phyloP scores from a whole-genome alignment of 257 asterid species.

The Solanum chmielewskii region DNA sequence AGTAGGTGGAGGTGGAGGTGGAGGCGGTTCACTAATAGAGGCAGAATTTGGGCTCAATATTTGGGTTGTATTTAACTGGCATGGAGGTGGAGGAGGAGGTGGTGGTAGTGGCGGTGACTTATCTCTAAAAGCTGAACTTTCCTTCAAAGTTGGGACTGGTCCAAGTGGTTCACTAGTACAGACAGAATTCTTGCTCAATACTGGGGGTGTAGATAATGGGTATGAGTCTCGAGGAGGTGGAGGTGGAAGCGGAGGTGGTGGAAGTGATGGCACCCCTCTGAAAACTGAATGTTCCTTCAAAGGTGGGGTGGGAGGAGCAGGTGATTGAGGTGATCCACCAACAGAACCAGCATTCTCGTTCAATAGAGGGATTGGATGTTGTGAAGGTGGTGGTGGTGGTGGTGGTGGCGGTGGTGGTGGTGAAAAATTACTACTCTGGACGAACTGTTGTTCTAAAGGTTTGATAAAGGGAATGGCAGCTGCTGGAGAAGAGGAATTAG shows the following conservation, averaged over 20 bases:
- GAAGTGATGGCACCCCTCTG: conserved; percentile 3
- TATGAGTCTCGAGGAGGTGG: conserved; percentile 1
- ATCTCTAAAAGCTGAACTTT: conserved; percentile 6
- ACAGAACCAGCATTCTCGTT: conserved; percentile 1
- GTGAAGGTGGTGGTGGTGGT: conserved; percentile 7
- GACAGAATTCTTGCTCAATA: conserved; percentile 9
- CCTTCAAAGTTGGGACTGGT: conserved; percentile 17
- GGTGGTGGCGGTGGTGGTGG: conserved; percentile 2
- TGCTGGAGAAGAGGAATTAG: background rate
- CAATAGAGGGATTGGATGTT: conserved; percentile 1
- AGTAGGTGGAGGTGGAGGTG: conserved; percentile 1
- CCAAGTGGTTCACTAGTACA: conserved; percentile 2
- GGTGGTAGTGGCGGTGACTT: conserved; percentile 26
- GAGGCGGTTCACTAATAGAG: conserved; percentile 22
- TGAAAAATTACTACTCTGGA: conserved; percentile 3
- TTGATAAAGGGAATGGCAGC: background rate
- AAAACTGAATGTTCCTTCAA: conserved; percentile 14
- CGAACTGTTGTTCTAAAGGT: background rate
- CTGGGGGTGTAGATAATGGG: background rate
- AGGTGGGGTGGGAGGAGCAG: conserved; percentile 11
- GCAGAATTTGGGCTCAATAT: conserved; percentile 7
- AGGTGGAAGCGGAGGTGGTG: conserved; percentile 3
- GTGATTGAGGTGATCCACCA: conserved; percentile 13
- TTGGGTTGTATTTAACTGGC: conserved; percentile 9
- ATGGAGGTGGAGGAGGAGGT: conserved; percentile 26